Conservation (phyloP, 1,284 basidiomycete genomes). For the Tranzscheliella williamsii region DNA sequence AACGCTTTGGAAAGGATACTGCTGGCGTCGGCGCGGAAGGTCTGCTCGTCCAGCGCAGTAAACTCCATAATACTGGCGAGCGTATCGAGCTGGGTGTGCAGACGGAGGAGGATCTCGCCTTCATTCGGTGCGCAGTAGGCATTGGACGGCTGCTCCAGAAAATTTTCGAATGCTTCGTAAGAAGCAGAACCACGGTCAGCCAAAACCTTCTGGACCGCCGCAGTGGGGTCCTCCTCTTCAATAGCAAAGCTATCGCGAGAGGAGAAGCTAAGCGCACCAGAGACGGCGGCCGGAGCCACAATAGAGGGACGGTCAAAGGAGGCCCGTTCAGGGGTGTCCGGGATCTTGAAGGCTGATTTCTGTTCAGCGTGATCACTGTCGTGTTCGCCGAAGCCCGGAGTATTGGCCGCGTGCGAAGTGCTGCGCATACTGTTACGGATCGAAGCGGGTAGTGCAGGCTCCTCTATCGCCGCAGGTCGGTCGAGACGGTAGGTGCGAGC, state of each 20-base stretch:
- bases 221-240: conserved; percentile 9
- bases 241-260: conserved; percentile 26
- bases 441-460: conserved; percentile 28
- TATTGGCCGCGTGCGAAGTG: no score
- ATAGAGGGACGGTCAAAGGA: conserved; percentile 15
- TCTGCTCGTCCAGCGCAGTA: conserved; percentile 35
- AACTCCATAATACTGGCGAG: conserved; percentile 41
- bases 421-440: conserved; percentile 14
- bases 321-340: conserved; percentile 10
- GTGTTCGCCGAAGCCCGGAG: no score
- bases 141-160: conserved; percentile 32
- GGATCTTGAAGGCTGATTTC: conserved; percentile 13
- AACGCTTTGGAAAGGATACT: conserved; percentile 42
- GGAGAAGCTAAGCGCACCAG: conserved; percentile 20
- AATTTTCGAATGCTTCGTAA: conserved; percentile 50
- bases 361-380: not conserved
- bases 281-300: conserved; percentile 19
- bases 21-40: conserved; percentile 44
- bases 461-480: conserved; percentile 12
- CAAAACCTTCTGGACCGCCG: conserved; percentile 21
- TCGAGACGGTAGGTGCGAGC: conserved; percentile 15
- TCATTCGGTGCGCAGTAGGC: conserved; percentile 32
- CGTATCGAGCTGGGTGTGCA: conserved; percentile 51
- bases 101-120: conserved; percentile 49
- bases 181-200: conserved; percentile 19